Base-by-base conservation (phyloP, 2,329 filamentous ascomycete genomes). In the Calonectria pseudoreteaudii region DNA sequence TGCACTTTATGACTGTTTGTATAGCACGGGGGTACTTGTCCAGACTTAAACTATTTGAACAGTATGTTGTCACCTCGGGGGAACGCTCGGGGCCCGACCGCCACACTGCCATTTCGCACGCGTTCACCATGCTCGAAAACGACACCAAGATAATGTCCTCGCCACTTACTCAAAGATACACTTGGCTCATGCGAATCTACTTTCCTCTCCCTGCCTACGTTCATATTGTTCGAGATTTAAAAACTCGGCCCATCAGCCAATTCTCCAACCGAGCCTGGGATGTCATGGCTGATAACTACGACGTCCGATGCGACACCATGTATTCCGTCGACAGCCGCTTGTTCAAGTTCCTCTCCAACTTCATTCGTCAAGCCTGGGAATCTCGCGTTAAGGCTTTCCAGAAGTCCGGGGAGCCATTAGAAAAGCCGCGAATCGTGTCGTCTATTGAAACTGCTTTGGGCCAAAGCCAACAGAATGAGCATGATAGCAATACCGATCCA, bases 11-110 rank as follows among this genome's bases (percentile, higher is more conserved):
- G 78, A 83, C 85, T 0, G 76, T 0, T 82, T 64, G 58, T 20
- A 53, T 18, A 20, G 26, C 68, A 10, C 68, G 68, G 26, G 23
- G 28, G 2, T 34, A 85, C 7, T 70, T 93, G 4, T 87, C 90
- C 0, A 90, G 87, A 77, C 81, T 74, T 58, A 86, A 84, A 1
- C 85, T 93, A 0, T 71, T 91, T 65, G 87, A 91, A 64, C 82
- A 88, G 5, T 70, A 65, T 23, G 31, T 34, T 7, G 30, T 31
- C 11, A 26, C 23, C 11, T 28, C 68, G 1, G 36, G 31, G n/a
- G 34, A 50, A 26, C 31, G 31, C 20, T 30, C 58, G 0, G 68
- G 62, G 58, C 28, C 56, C 8, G 26, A 64, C 13, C 31, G 31
- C 34, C 44, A 70, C 28, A 53, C 68, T 20, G 44, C 49, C 11